Conservation (phyloP, 306 rosid genomes). For the Albizia julibrissin region DNA sequence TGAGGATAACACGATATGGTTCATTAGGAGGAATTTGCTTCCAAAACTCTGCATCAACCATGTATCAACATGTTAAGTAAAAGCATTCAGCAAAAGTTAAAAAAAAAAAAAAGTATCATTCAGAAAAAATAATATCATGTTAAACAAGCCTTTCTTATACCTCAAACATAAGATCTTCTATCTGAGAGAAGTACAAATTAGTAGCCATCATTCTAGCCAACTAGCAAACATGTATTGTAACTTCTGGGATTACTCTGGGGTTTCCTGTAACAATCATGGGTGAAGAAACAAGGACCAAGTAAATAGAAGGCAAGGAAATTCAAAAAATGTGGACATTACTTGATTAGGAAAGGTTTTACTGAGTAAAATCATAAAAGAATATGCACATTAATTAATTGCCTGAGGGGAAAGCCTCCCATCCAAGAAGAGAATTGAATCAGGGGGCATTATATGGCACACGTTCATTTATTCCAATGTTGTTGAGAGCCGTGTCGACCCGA, state of each 20-base stretch:
- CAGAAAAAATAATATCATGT: not conserved
- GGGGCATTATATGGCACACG: constrained; percentile 91
- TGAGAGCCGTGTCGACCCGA: constrained; percentile 84
- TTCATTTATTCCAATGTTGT: constrained; percentile 83
- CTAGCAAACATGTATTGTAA: constrained; percentile 84
- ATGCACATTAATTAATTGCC: constrained; percentile 18
- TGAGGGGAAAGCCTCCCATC: constrained; percentile 73
- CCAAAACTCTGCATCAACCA: constrained; percentile 2
- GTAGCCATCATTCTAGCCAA: constrained; percentile 97
- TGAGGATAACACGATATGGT: not conserved
- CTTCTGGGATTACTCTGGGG: constrained; percentile 93
- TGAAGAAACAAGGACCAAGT: not conserved
- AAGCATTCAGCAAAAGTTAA: too few relatives aligned
- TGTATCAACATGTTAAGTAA: not conserved
- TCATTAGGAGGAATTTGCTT: not conserved
- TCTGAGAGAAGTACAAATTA: constrained; percentile 84
- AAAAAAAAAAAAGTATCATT: not conserved
- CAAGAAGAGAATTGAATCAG: constrained; percentile 90
- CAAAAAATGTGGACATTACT: too few relatives aligned
- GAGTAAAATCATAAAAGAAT: too few relatives aligned
- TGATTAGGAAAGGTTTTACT: too few relatives aligned
- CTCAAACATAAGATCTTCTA: constrained; percentile 96
- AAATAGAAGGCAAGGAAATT: constrained; percentile 1
- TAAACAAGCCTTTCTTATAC: constrained; percentile 39
- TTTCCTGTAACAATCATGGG: too few relatives aligned